phyloP scores from a whole-genome alignment of 2,329 filamentous ascomycete genomes.

The Fusarium graminum region DNA sequence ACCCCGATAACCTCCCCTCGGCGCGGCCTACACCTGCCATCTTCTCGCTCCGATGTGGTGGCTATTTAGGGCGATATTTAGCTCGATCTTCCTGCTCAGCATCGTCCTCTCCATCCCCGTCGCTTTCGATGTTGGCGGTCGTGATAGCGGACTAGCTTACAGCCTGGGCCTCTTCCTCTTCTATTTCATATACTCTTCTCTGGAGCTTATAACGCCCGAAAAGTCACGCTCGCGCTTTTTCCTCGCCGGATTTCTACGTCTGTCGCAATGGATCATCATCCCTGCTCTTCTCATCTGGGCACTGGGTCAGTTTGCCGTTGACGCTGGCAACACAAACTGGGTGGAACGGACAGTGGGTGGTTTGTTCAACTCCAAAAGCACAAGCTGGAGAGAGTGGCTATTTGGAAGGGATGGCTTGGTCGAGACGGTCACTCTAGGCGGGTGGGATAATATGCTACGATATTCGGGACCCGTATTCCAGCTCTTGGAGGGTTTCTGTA shows the following conservation, averaged over 20 bases:
- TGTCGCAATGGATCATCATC: slow-evolving; percentile 88
- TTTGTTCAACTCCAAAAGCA: slow-evolving; percentile 71
- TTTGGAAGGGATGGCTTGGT: slow-evolving; percentile 88
- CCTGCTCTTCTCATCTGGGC: slow-evolving; percentile 93
- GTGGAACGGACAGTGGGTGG: slow-evolving; percentile 82
- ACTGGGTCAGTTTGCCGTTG: slow-evolving; percentile 93
- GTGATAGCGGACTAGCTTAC: slow-evolving; percentile 93
- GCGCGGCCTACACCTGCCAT: slow-evolving; percentile 49
- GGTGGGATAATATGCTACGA: slow-evolving; percentile 88
- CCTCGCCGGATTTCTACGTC: slow-evolving; percentile 75
- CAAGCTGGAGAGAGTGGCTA: slow-evolving; percentile 84
- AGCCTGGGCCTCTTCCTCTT: slow-evolving; percentile 89
- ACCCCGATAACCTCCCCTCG: slow-evolving; percentile 39
- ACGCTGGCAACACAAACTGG: slow-evolving; percentile 83
- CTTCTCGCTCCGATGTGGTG: slow-evolving; percentile 75
- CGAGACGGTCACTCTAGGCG: slow-evolving; percentile 83
- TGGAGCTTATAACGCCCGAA: slow-evolving; percentile 85
- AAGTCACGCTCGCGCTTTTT: slow-evolving; percentile 80
- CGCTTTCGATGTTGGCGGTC: slow-evolving; percentile 96
- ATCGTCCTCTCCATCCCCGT: slow-evolving; percentile 96
- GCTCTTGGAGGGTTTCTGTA: slow-evolving; percentile 95
- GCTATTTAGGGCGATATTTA: slow-evolving; percentile 83
- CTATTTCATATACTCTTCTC: slow-evolving; percentile 87
- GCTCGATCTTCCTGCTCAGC: slow-evolving; percentile 87
- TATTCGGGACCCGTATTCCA: slow-evolving; percentile 97